These are phyloP conservation scores for Annona cherimola DNA, from an alignment of 164 flowering plant species.

Conservation along the genomic window DNA sequence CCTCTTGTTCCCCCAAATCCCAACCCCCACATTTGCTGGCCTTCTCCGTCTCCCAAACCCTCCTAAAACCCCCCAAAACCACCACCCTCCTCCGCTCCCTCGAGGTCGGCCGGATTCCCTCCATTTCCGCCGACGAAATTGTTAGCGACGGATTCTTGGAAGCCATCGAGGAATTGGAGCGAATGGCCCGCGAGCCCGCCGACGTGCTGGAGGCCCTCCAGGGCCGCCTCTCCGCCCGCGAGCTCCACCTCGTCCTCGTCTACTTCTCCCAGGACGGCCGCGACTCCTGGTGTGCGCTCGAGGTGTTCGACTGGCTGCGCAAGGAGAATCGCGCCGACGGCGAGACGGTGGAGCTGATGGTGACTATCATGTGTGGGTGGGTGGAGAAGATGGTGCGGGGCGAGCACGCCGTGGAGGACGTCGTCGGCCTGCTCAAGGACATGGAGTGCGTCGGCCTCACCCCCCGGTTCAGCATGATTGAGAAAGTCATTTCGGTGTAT, in stretches of 20 bases:
- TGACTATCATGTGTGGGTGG: conserved; percentile 92
- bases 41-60: neutral
- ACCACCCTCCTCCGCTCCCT: conserved; percentile 38
- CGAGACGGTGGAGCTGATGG: conserved; percentile 96
- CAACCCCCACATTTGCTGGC: neutral
- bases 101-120: conserved; percentile 40
- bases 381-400: conserved; percentile 66
- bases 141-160: conserved; percentile 75
- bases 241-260: conserved; percentile 75
- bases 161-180: conserved; percentile 84
- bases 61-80: neutral
- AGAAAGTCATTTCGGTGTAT: conserved; percentile 80
- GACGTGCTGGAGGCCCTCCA: conserved; percentile 85
- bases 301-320: conserved; percentile 90
- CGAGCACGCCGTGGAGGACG: conserved; percentile 49
- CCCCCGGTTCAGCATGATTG: conserved; percentile 82
- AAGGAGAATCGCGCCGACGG: conserved; percentile 81
- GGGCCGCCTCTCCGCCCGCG: conserved; percentile 59
- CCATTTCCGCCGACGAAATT: conserved; percentile 8
- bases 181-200: conserved; percentile 83
- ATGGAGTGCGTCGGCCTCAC: conserved; percentile 94
- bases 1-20: neutral
- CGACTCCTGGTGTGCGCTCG: conserved; percentile 94
- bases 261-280: conserved; percentile 91
- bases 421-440: conserved; percentile 76